A percentile compares a stretch with the other conserved stretches of the same genome.
phyloP scores from a whole-genome alignment of 805 yeast species.

The Lipomyces spencermartinsiae region DNA sequence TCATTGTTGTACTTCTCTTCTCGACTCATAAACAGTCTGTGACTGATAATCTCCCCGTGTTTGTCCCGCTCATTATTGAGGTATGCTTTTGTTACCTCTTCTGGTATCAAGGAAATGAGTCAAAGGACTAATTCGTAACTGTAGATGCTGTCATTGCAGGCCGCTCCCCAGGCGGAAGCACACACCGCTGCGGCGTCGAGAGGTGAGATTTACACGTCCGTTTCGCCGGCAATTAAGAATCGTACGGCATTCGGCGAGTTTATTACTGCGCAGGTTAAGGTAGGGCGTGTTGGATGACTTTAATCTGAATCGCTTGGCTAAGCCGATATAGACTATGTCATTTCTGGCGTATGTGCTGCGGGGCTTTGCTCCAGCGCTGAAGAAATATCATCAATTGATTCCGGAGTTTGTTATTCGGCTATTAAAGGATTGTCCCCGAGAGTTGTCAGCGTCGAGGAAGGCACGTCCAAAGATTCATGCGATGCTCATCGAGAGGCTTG shows the following conservation, averaged over 20 bases:
- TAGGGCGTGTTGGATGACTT: background rate
- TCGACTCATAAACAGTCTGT: conserved; percentile 84
- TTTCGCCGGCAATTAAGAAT: conserved; percentile 76
- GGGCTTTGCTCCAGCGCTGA: conserved; percentile 73
- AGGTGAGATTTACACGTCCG: conserved; percentile 68
- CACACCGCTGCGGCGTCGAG: conserved; percentile 62
- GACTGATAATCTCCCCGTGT: conserved; percentile 69
- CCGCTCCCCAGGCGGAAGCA: conserved; percentile 76
- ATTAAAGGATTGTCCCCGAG: conserved; percentile 94
- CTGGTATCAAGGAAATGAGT: background rate
- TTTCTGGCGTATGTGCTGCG: conserved; percentile 92
- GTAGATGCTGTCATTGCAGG: conserved; percentile 71
- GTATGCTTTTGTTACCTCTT: conserved; percentile 8
- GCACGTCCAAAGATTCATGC: background rate
- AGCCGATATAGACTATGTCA: conserved; percentile 67
- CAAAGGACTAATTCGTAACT: background rate
- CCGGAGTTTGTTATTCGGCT: conserved; percentile 88
- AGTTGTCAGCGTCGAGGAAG: conserved; percentile 86
- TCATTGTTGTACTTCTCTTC: conserved; percentile 90
- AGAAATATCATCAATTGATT: conserved; percentile 63
- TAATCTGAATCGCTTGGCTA: background rate
- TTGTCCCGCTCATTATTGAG: conserved; percentile 81
- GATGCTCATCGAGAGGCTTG: background rate
- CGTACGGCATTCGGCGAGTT: conserved; percentile 86
- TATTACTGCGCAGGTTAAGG: conserved; percentile 86